These are phyloP conservation scores for Melanogaster broomeanus DNA, from an alignment of 768 basidiomycete genomes.

Conservation along the genomic window DNA sequence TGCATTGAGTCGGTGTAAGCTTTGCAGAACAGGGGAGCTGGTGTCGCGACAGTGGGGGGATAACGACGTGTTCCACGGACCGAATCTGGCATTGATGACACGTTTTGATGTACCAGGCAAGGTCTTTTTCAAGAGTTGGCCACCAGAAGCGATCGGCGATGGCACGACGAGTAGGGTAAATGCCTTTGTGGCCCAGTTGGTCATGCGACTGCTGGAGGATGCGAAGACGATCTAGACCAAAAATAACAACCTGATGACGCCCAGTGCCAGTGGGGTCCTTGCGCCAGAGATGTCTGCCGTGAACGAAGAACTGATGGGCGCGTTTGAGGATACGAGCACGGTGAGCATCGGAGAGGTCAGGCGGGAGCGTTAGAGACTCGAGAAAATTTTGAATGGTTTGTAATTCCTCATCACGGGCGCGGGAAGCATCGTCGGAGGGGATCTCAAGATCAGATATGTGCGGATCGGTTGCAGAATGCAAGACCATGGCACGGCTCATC, in stretches of 20 bases:
- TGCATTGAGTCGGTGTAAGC: conserved; percentile 43
- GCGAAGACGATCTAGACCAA: background rate
- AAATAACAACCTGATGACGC: conserved; percentile 25
- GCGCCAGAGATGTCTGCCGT: conserved; percentile 18
- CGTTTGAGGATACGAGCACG: background rate
- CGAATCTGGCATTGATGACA: conserved; percentile 42
- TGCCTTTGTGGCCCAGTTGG: conserved; percentile 1
- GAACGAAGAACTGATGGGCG: conserved; percentile 15
- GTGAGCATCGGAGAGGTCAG: background rate
- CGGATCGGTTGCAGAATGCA: too few species aligned
- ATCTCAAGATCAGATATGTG: too few species aligned
- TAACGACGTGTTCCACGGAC: conserved; percentile 15
- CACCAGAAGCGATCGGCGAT: conserved; percentile 30
- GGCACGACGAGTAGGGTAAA: background rate
- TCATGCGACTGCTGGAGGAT: background rate
- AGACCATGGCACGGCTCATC: too few species aligned
- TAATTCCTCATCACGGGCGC: background rate
- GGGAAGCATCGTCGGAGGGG: background rate
- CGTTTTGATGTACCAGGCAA: conserved; percentile 33
- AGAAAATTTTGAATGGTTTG: background rate
- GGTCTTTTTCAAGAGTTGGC: conserved; percentile 26
- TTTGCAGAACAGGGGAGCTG: conserved; percentile 14
- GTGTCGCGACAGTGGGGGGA: conserved; percentile 17
- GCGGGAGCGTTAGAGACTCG: background rate
- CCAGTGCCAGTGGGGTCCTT: conserved; percentile 17